phyloP scores from a whole-genome alignment of 106 monocot genomes.

The Acanthochlamys bracteata region DNA sequence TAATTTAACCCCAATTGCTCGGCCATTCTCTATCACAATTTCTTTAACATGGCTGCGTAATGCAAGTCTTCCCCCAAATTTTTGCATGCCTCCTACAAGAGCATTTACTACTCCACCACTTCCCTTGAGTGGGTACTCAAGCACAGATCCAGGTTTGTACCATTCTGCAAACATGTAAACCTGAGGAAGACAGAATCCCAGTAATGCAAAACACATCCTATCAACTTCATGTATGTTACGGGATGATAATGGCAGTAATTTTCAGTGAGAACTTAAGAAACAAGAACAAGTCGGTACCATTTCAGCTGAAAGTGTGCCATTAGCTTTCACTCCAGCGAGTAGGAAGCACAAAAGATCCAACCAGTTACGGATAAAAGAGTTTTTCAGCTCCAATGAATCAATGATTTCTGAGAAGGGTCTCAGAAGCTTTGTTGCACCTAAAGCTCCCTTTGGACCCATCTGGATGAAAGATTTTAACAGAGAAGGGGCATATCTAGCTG shows the following conservation, averaged over 20 bases:
- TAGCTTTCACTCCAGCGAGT: conserved; percentile 80
- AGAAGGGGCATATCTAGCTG: conserved; percentile 78
- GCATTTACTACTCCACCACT: conserved; percentile 66
- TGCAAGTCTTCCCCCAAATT: conserved; percentile 82
- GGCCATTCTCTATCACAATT: conserved; percentile 80
- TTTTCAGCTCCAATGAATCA: conserved; percentile 76
- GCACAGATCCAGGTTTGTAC: conserved; percentile 89
- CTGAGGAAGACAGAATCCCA: conserved; percentile 41
- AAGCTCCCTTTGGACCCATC: conserved; percentile 88
- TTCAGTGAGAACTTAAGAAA: too few species aligned
- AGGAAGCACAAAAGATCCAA: conserved; percentile 82
- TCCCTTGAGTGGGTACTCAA: conserved; percentile 85
- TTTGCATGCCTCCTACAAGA: conserved; percentile 70
- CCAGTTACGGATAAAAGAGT: conserved; percentile 89
- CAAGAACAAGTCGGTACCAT: conserved; percentile 40
- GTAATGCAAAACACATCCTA: too few species aligned
- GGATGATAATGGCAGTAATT: too few species aligned
- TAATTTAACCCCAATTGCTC: conserved; percentile 74
- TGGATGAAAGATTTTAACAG: conserved; percentile 71
- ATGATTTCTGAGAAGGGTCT: conserved; percentile 85
- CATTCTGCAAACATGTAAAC: conserved; percentile 99
- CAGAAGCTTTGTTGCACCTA: conserved; percentile 88
- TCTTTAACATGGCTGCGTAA: conserved; percentile 66
- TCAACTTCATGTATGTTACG: too few species aligned
- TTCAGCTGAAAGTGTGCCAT: conserved; percentile 80